Evolutionary conservation across 176 grass and related monocot species (phyloP), one percentile per base, ranked within the genome.

Genomic region (Tillandsia fasciculata): DNA sequence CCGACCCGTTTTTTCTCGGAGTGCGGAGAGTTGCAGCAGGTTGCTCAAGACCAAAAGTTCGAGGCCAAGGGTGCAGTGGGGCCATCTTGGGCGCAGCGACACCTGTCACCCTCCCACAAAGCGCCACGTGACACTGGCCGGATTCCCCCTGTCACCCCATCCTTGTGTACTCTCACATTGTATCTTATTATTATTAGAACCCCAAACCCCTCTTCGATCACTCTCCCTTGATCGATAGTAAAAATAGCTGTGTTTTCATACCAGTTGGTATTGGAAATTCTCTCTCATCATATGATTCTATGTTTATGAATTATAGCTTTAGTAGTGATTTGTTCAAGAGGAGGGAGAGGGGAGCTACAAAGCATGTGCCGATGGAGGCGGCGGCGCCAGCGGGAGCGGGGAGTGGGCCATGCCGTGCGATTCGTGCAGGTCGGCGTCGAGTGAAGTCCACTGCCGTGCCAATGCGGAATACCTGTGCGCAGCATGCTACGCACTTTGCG

Each of bases 391-490:
- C 51, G 66, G 58, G 2, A 24, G 61, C 20, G 7, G 72, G 1
- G 2, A 13, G 18, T 82, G 81, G 92, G 54, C 15, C 1, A 72
- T 69, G 56, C 69, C 64, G 24, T 96, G 86, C 49, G 53, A 96
- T 10, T 78, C 76, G 10, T 92, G 88, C 66, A 59, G 66, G 5
- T 7, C 59, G 14, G 86, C 74, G 74, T 64, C 86, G 1, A 74
- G 78, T 58, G 54, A 78, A 50, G 92, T 91, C 71, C 91, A 96
- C 66, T 91, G 88, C 86, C 78, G 13, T 2, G 88, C 92, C 10
- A 88, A 96, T 68, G 74, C 70, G 0, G 88, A 86, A 0, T 91
- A 84, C 79, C 88, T 96, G 24, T 96, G 88, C 14, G 77, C 72
- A 1, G 67, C 71, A 2, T 96, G 92, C 42, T 85, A 96, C 84